Conservation (phyloP, 139 green algal species). For the Chlorella vulgaris region DNA sequence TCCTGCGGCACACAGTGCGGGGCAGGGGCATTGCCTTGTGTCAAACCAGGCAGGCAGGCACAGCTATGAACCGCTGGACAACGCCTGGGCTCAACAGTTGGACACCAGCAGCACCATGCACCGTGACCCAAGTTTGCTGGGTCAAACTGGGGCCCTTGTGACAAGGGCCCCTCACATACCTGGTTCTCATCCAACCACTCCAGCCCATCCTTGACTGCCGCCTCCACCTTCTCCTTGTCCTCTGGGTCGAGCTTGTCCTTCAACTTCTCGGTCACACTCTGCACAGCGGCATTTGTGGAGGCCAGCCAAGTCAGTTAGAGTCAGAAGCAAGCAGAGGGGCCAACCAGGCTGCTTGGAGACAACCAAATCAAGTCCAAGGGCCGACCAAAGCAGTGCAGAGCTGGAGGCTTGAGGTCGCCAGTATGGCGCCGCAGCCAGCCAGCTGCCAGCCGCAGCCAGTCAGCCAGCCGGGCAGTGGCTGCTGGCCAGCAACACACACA, state of each 20-base stretch:
- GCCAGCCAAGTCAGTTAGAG: background rate
- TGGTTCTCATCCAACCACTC: slow-evolving; percentile 77
- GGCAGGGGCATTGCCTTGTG: background rate
- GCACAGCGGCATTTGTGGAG: background rate
- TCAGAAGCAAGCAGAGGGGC: background rate
- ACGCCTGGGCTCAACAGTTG: background rate
- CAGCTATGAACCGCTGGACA: background rate
- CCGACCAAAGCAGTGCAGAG: background rate
- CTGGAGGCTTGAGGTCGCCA: no score
- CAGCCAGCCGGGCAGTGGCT: no score
- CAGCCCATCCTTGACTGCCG: slow-evolving; percentile 88
- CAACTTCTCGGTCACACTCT: slow-evolving; percentile 73
- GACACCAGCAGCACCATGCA: background rate
- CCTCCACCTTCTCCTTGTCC: slow-evolving; percentile 87
- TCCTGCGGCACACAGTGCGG: background rate
- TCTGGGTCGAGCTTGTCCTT: slow-evolving; percentile 83
- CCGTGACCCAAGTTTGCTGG: background rate
- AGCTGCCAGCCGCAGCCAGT: background rate
- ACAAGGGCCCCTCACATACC: background rate
- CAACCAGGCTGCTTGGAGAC: background rate
- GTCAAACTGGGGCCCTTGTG: background rate
- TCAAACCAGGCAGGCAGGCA: background rate
- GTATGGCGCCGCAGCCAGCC: no score
- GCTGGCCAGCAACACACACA: no score
- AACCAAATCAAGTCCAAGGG: background rate